A percentile compares a stretch with the other conserved stretches of the same genome.
Conservation (phyloP, 2,329 filamentous ascomycete species). For the Pseudogymnoascus pannorum region DNA sequence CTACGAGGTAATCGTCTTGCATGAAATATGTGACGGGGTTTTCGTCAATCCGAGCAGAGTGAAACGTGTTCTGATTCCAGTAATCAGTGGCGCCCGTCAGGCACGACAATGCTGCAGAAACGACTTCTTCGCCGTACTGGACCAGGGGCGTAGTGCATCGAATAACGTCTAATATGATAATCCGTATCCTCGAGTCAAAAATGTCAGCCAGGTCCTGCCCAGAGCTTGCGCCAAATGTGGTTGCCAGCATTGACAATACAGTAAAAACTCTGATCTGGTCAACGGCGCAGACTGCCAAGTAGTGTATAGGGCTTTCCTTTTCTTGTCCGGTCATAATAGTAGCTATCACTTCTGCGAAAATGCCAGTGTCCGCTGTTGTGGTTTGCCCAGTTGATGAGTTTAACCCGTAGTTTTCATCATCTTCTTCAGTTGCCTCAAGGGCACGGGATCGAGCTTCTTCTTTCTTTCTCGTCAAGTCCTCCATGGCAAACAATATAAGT, state of each 20-base stretch:
- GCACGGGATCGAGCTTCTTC: conserved; percentile 40
- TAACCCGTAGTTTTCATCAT: conserved; percentile 14
- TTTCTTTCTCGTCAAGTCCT: conserved; percentile 52
- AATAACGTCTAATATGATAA: conserved; percentile 29
- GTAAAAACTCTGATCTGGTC: conserved; percentile 41
- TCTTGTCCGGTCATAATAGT: conserved; percentile 30
- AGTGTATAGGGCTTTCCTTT: conserved; percentile 36
- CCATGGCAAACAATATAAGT: conserved; percentile 64
- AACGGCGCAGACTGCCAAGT: conserved; percentile 40
- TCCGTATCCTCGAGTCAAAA: conserved; percentile 26
- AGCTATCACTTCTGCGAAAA: conserved; percentile 42
- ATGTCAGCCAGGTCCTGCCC: conserved; percentile 31
- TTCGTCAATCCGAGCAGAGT: background rate
- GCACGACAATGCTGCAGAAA: conserved; percentile 27
- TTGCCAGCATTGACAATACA: conserved; percentile 37
- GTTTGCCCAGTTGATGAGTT: conserved; percentile 5
- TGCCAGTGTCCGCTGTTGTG: conserved; percentile 10
- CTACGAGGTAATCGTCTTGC: conserved; percentile 37
- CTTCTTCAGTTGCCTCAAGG: background rate
- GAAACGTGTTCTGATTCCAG: conserved; percentile 17
- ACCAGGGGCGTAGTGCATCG: conserved; percentile 23
- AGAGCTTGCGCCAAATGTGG: conserved; percentile 31
- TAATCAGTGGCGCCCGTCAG: conserved; percentile 25
- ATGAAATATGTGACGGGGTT: conserved; percentile 42
- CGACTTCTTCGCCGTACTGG: conserved; percentile 29